Evolutionary conservation across 2,329 filamentous ascomycete genomes (phyloP), one percentile per base, ranked within the genome.

Genomic region (Paracoccidioides lutzii): DNA sequence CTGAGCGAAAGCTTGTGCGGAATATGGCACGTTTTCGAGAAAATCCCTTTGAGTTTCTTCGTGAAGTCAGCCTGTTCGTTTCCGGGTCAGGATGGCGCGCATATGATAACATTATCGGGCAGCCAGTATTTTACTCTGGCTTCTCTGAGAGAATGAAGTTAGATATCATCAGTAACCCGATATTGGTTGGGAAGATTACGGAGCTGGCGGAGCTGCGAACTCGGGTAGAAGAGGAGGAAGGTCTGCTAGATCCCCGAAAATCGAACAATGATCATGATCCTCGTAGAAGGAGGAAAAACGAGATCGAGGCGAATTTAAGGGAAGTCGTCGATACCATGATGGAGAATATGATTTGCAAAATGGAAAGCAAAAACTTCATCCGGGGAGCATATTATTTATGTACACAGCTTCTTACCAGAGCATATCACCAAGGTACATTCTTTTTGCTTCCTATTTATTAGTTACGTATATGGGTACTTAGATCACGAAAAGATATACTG

Each of bases 321-420:
- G 84, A 95, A 66, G 84, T 96, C 4, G 87, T 88, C 3, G 88
- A 93, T 60, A 84, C 85, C 61, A 84, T 93, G 80, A 88, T 90
- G 30, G 89, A 95, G 66, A 82, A 85, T 60, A 97, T 98, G 93
- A 96, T 98, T 59, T 97, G 91, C 80, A 98, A 98, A 73, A 91
- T 97, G 79, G 93, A 98, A 71, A 94, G 86, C 76, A 94, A 90
- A 68, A 76, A 81, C 2, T 97, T 97, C 66, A 95, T 98, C 62
- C 78, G 93, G 51, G 83, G 88, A 30, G 91, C 93, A 49, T 97
- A 97, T 69, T 98, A 96, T 68, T 67, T 95, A 42, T 78, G 78
- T 50, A 95, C 90, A 1, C 91, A 97, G 71, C 77, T 97, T 49
- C 76, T 97, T 59, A 94, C 91, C 4, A 78, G 93, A 58, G 91